phyloP scores from a whole-genome alignment of 257 asterid species.

The Fraxinus quadrangulata region DNA sequence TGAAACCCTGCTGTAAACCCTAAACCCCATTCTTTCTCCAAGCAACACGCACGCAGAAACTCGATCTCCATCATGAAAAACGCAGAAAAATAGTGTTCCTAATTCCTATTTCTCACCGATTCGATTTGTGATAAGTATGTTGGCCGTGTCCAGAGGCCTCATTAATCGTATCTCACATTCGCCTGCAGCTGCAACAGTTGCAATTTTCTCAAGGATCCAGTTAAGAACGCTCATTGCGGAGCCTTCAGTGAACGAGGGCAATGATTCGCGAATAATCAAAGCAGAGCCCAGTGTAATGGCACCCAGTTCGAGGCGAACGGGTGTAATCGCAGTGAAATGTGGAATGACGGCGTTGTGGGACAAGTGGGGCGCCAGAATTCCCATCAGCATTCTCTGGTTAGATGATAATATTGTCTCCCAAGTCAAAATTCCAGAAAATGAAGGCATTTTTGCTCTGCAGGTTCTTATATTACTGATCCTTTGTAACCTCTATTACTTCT shows the following conservation, averaged over 20 bases:
- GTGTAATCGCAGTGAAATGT: constrained; percentile 84
- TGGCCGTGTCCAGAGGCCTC: constrained; percentile 64
- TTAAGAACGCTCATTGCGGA: constrained; percentile 40
- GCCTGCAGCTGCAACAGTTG: constrained; percentile 11
- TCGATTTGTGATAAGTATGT: constrained; percentile 33
- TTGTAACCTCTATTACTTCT: background rate
- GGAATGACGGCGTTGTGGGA: constrained; percentile 99
- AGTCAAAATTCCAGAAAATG: constrained; percentile 79
- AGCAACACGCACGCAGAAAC: background rate
- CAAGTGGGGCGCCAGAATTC: constrained; percentile 92
- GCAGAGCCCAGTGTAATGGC: constrained; percentile 60
- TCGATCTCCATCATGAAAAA: background rate
- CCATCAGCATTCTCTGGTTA: constrained; percentile 77
- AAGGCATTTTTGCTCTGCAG: constrained; percentile 87
- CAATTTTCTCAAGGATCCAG: constrained; percentile 23
- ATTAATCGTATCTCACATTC: constrained; percentile 46
- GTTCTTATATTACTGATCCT: constrained; percentile 29
- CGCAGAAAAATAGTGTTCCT: background rate
- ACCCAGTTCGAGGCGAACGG: constrained; percentile 67
- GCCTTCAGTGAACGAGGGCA: constrained; percentile 23
- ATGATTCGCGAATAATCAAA: constrained; percentile 45
- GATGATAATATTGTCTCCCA: constrained; percentile 94
- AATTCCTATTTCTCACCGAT: background rate
- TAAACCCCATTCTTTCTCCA: background rate
- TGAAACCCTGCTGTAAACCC: background rate